Evolutionary conservation across 129 eudicot species (phyloP).

Genomic region (Glebionis coronaria): DNA sequence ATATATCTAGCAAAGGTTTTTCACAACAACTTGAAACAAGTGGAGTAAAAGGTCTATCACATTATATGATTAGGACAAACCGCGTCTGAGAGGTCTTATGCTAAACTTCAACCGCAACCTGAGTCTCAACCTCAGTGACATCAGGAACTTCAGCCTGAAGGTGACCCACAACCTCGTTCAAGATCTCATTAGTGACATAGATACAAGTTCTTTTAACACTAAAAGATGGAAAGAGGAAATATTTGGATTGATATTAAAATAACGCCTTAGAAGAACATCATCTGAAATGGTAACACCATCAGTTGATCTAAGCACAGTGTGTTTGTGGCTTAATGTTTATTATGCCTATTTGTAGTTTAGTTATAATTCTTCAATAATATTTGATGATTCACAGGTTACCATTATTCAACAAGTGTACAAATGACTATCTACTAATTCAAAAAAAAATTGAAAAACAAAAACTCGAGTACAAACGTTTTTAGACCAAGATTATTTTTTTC

Average conservation of each 20-base stretch:
- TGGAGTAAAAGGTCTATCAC: too few species aligned
- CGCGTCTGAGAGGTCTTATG: background rate
- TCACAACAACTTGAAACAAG: too few species aligned
- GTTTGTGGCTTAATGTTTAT: too few species aligned
- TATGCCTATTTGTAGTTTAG: too few species aligned
- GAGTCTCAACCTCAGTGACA: background rate
- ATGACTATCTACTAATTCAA: too few species aligned
- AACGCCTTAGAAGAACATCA: slow-evolving; percentile 61
- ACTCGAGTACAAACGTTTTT: background rate
- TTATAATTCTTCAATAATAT: too few species aligned
- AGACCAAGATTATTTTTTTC: background rate
- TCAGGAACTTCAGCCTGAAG: background rate
- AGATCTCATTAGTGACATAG: slow-evolving; percentile 69
- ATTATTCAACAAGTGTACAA: too few species aligned
- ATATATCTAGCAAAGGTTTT: too few species aligned
- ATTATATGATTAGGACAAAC: too few species aligned
- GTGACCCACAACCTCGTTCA: slow-evolving; percentile 32
- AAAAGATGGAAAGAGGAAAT: slow-evolving; percentile 60
- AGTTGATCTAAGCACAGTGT: too few species aligned
- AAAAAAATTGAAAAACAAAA: too few species aligned
- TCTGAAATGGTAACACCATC: slow-evolving; percentile 39
- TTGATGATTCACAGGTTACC: too few species aligned
- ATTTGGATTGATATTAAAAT: slow-evolving; percentile 59
- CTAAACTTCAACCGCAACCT: background rate
- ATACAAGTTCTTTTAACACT: slow-evolving; percentile 33